Percentiles rank a stretch among this genome's conserved stretches.
These are phyloP conservation scores for Pythium chondricola DNA, from an alignment of 352 stramenopile genomes.

Conservation along the genomic window DNA sequence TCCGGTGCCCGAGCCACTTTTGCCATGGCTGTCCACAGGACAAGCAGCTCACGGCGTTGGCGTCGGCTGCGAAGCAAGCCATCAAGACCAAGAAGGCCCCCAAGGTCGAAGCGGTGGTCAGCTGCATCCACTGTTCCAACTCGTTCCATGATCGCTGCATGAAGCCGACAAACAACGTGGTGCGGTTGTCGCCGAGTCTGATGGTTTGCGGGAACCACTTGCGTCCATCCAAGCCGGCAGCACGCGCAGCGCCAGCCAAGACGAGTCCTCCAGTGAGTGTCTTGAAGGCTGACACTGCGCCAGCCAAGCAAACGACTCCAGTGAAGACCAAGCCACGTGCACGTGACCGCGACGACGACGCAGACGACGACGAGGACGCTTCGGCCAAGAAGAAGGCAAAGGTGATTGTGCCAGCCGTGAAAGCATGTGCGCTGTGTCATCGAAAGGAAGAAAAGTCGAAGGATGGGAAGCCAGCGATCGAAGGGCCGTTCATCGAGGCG, in stretches of 20 bases:
- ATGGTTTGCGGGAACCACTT: slow-evolving; percentile 89
- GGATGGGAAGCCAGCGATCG: slow-evolving; percentile 28
- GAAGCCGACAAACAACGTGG: slow-evolving; percentile 58
- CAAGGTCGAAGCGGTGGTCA: slow-evolving; percentile 41
- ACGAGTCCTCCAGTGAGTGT: too few relatives aligned
- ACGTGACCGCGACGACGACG: slow-evolving; percentile 7
- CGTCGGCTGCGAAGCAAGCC: slow-evolving; percentile 16
- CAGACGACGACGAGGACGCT: slow-evolving; percentile 11
- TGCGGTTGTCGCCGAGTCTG: slow-evolving; percentile 77
- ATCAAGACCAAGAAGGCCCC: slow-evolving; percentile 45
- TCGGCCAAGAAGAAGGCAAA: slow-evolving; percentile 19
- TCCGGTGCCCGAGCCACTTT: slow-evolving; percentile 88
- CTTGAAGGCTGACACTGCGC: slow-evolving; percentile 2
- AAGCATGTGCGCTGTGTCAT: slow-evolving; percentile 58
- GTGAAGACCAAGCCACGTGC: slow-evolving; percentile 8
- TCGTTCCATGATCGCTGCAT: slow-evolving; percentile 82
- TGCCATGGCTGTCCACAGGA: slow-evolving; percentile 64
- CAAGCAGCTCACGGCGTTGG: slow-evolving; percentile 16
- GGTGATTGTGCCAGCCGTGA: slow-evolving; percentile 12
- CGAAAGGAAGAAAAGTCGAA: slow-evolving; percentile 27
- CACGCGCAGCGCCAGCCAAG: not conserved
- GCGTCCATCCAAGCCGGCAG: slow-evolving; percentile 28
- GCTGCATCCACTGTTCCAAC: slow-evolving; percentile 85
- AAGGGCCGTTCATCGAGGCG: slow-evolving; percentile 69
- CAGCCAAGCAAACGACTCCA: not conserved